These are phyloP conservation scores for Rhodotorula taiwanensis DNA, from an alignment of 768 basidiomycete genomes.

Conservation along the genomic window DNA sequence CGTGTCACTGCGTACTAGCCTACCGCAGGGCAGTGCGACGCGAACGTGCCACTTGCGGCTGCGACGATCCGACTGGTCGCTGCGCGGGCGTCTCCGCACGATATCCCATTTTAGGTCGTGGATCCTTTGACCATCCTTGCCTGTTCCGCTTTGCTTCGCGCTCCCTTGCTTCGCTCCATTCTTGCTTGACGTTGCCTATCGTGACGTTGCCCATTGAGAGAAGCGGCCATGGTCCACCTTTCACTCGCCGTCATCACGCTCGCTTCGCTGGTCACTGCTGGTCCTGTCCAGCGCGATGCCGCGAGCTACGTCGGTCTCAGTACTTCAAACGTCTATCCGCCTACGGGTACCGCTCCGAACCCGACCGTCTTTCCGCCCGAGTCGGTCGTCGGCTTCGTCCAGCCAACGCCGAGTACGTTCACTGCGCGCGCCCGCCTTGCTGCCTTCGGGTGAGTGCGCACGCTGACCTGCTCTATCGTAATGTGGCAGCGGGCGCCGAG, in stretches of 20 bases:
- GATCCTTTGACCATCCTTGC: too few species aligned
- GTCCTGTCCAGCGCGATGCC: slow-evolving; percentile 6
- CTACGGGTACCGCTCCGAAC: slow-evolving; percentile 18
- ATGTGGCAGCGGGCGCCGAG: slow-evolving; percentile 37
- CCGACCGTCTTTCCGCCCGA: slow-evolving; percentile 41
- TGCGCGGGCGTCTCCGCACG: too few species aligned
- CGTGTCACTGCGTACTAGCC: too few species aligned
- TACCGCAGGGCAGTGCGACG: too few species aligned
- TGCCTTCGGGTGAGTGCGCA: too few species aligned
- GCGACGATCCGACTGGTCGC: too few species aligned
- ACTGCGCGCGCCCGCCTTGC: accelerated
- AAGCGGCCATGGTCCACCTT: neutral
- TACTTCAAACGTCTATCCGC: slow-evolving; percentile 12
- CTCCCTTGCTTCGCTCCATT: neutral
- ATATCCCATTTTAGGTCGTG: too few species aligned
- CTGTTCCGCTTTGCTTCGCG: too few species aligned
- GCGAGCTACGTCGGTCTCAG: neutral
- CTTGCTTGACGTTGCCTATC: too few species aligned
- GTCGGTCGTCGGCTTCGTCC: slow-evolving; percentile 29
- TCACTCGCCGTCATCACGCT: neutral
- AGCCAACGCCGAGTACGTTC: slow-evolving; percentile 15
- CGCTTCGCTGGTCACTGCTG: slow-evolving; percentile 1
- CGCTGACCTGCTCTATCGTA: neutral
- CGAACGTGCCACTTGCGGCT: too few species aligned
- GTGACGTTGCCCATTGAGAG: too few species aligned